Evolutionary conservation across 805 yeast species (phyloP).

Genomic region (Komagataella kurtzmanii): DNA sequence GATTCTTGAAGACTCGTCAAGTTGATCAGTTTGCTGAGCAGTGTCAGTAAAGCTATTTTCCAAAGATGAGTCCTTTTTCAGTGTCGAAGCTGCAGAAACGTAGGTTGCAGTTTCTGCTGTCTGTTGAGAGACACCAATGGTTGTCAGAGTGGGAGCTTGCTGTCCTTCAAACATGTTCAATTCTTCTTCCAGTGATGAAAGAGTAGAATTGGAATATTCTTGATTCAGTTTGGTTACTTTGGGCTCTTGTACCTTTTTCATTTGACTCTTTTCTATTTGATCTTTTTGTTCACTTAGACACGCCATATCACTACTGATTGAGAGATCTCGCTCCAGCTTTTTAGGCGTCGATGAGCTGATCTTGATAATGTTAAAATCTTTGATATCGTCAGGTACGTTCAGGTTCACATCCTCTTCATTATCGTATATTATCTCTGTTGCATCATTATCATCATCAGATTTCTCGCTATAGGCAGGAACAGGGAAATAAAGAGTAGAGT

Average conservation of each 20-base stretch:
- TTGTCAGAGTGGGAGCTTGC: not conserved
- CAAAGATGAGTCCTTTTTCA: not conserved
- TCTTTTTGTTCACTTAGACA: not conserved
- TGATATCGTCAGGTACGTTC: not conserved
- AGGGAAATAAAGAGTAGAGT: slow-evolving; percentile 8
- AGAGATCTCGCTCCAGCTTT: not conserved
- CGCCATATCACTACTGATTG: not conserved
- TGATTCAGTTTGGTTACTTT: not conserved
- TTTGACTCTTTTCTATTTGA: too few species aligned
- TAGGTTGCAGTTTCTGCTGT: not conserved
- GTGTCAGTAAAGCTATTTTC: not conserved
- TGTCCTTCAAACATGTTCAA: not conserved
- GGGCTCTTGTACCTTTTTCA: not conserved
- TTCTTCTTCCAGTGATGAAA: not conserved
- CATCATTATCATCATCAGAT: not conserved
- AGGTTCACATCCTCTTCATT: not conserved
- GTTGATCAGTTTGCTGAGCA: not conserved
- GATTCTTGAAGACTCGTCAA: not conserved
- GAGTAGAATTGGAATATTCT: not conserved
- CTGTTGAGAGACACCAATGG: not conserved
- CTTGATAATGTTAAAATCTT: not conserved
- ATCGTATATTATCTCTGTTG: not conserved
- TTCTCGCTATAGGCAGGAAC: not conserved
- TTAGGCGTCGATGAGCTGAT: not conserved
- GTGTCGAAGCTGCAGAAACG: not conserved